Evolutionary conservation across 768 basidiomycete species (phyloP), one percentile per base, ranked within the genome.

Genomic region (Amanita subjunquillea): DNA sequence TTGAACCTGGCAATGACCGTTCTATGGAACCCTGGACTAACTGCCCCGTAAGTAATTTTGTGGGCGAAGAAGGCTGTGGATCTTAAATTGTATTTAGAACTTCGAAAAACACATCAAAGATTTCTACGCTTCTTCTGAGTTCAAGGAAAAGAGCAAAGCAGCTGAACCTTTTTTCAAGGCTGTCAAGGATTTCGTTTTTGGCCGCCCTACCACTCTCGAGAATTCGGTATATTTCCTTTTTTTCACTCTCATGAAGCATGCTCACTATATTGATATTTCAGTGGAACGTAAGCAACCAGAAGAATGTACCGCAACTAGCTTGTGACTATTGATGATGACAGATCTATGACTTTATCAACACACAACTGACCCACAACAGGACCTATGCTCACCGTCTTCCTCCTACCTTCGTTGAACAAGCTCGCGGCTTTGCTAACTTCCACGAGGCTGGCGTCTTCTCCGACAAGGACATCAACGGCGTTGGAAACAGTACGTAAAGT

Each of bases 391-490:
- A 82, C 68, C 80, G 83, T 58, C 81, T 91, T 39, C 85, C 87
- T n/a, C 85, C 86, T n/a, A 82, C 76, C 10, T 75, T 83, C 65
- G 63, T 86, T 55, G 81, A 87, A 58, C 87, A 87, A 63, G 83
- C 86, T 36, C 85, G 80, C 48, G 75, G 73, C 55, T 77, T 83
- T 56, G 91, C 88, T 15, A 72, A 93, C 72, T 87, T 75, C 74
- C 89, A 91, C 67, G 88, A 92, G 66, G 70, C 78, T 55, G 80
- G 78, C 15, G 63, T 91, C 59, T 93, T 92, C 72, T 80, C 81
- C 3, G 78, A 79, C 54, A 62, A 67, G 0, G 69, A 78, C 1
- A 78, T 82, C 54, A 72, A 67, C 50, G 82, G 84, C 48, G 76
- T 93, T 62, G 87, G 85, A 13, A 91, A 91, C 72, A 79, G 88